Evolutionary conservation across 805 yeast genomes (phyloP).

Genomic region (Huiozyma sinensis): DNA sequence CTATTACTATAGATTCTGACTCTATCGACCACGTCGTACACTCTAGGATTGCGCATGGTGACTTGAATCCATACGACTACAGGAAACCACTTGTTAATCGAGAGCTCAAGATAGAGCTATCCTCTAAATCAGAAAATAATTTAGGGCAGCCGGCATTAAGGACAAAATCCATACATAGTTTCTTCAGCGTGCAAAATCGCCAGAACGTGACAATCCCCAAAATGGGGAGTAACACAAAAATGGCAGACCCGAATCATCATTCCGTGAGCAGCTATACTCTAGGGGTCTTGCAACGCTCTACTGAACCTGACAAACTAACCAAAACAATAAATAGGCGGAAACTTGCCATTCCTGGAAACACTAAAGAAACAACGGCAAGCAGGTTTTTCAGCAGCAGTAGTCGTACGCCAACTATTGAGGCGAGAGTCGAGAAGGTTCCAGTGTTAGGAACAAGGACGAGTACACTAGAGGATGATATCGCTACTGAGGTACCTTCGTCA

Average conservation of each 20-base stretch:
- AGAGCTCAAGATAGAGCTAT: conserved; percentile 20
- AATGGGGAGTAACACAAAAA: not conserved
- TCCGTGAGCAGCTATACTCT: not conserved
- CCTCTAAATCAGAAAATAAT: conserved; percentile 17
- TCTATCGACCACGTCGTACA: conserved; percentile 39
- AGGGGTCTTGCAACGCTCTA: not conserved
- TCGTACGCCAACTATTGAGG: no score
- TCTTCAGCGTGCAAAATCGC: not conserved
- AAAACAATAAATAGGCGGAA: not conserved
- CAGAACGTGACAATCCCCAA: not conserved
- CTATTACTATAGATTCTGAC: conserved; percentile 21
- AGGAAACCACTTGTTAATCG: conserved; percentile 26
- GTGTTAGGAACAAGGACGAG: not conserved
- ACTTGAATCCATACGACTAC: conserved; percentile 46
- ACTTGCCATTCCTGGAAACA: not conserved
- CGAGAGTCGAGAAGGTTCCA: not conserved
- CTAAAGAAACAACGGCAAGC: not conserved
- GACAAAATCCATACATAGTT: not conserved
- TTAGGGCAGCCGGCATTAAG: not conserved
- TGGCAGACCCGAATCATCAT: no score
- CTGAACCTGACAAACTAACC: not conserved
- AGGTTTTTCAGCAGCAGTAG: not conserved
- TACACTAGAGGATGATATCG: conserved; percentile 7
- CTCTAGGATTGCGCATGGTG: conserved; percentile 49
- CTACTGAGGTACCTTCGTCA: conserved; percentile 23